phyloP scores from a whole-genome alignment of 2,329 filamentous ascomycete species.

The Paraphoma chrysanthemicola region DNA sequence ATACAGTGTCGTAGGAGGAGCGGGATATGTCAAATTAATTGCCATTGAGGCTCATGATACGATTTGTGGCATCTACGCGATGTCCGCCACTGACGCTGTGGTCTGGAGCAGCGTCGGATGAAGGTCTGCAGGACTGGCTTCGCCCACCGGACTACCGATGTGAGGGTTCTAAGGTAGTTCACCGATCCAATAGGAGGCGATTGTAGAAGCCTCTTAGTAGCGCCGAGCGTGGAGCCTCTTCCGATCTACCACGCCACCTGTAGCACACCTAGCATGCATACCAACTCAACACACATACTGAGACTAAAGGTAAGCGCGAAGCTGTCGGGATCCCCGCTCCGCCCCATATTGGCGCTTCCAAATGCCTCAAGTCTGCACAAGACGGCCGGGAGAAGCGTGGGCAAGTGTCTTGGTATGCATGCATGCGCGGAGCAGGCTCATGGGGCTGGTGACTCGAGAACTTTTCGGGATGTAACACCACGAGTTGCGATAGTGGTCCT shows the following conservation, averaged over 20 bases:
- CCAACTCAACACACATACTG: slow-evolving; percentile 5
- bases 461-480: slow-evolving; percentile 19
- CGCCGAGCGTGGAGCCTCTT: slow-evolving; percentile 12
- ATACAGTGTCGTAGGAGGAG: neutral
- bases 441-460: slow-evolving; percentile 2
- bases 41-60: neutral
- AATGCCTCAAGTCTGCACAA: slow-evolving; percentile 24
- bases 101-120: neutral
- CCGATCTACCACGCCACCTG: slow-evolving; percentile 13
- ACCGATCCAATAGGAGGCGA: neutral
- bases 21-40: neutral
- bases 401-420: slow-evolving; percentile 30
- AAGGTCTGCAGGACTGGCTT: slow-evolving; percentile 7
- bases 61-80: neutral
- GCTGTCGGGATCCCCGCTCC: slow-evolving; percentile 18
- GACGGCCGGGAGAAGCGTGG: slow-evolving; percentile 20
- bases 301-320: slow-evolving; percentile 10
- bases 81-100: slow-evolving; percentile 5
- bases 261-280: slow-evolving; percentile 10
- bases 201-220: slow-evolving; percentile 4
- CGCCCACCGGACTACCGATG: slow-evolving; percentile 2
- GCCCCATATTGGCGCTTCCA: slow-evolving; percentile 7
- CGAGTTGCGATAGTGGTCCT: slow-evolving; percentile 5
- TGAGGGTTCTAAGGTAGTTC: no score
- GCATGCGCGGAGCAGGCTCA: slow-evolving; percentile 15